Evolutionary conservation across 2,329 filamentous ascomycete species (phyloP).

Genomic region (Tolypocladium ophioglossoides): DNA sequence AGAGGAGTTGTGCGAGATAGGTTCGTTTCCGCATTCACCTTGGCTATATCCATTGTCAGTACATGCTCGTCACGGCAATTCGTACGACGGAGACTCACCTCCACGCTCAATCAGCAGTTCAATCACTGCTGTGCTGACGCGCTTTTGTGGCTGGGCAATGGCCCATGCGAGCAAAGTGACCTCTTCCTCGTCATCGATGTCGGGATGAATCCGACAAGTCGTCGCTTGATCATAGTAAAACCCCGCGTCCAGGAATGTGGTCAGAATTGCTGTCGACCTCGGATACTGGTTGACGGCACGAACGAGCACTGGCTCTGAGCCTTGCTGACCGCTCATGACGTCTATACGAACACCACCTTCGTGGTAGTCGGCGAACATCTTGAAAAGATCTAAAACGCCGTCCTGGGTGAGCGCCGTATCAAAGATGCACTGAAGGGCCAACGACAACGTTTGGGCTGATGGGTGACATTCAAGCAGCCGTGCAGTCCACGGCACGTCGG

Average conservation of each 20-base stretch:
- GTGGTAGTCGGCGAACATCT: slow-evolving; percentile 39
- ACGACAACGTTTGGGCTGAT: slow-evolving; percentile 35
- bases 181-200: slow-evolving; percentile 39
- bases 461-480: slow-evolving; percentile 40
- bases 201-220: slow-evolving; percentile 30
- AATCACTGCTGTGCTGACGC: slow-evolving; percentile 47
- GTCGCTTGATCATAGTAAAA: slow-evolving; percentile 48
- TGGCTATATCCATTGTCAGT: slow-evolving; percentile 28
- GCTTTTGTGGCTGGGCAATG: slow-evolving; percentile 51
- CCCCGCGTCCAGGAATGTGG: slow-evolving; percentile 43
- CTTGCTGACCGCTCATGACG: slow-evolving; percentile 32
- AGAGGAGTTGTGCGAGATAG: slow-evolving; percentile 45
- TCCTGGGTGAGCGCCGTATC: slow-evolving; percentile 38
- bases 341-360: slow-evolving; percentile 39
- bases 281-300: slow-evolving; percentile 45
- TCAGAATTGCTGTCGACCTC: slow-evolving; percentile 39
- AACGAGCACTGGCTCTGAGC: slow-evolving; percentile 37
- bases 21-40: slow-evolving; percentile 44
- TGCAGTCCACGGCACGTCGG: slow-evolving; percentile 36
- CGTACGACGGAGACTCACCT: slow-evolving; percentile 14
- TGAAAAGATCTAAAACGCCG: slow-evolving; percentile 37
- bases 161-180: slow-evolving; percentile 51
- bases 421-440: slow-evolving; percentile 47
- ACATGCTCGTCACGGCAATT: slow-evolving; percentile 1
- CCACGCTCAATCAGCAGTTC: slow-evolving; percentile 40